phyloP scores from a whole-genome alignment of 2,329 filamentous ascomycete species.

The Fusarium armeniacum region DNA sequence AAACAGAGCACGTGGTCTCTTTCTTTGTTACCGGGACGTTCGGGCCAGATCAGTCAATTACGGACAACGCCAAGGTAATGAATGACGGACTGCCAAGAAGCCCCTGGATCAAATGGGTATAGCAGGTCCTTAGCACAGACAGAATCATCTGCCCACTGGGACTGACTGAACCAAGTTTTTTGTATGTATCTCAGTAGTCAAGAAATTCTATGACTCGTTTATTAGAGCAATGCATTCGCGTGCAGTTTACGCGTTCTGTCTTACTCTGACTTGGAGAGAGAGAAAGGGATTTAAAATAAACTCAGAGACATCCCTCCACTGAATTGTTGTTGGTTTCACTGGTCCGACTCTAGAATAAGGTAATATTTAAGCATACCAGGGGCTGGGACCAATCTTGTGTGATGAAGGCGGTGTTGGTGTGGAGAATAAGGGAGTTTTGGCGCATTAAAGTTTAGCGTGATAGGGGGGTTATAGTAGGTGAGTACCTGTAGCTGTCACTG shows the following conservation, averaged over 20 bases:
- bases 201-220: constrained; percentile 5
- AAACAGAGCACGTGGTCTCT: background rate
- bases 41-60: constrained; percentile 22
- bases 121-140: constrained; percentile 14
- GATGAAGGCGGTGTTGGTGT: constrained; percentile 2
- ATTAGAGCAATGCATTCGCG: background rate
- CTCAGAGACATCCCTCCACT: constrained; percentile 7
- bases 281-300: background rate
- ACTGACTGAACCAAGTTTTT: constrained; percentile 19
- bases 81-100: constrained; percentile 35
- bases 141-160: background rate
- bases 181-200: background rate
- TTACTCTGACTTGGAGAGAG: background rate
- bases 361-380: constrained; percentile 52
- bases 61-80: constrained; percentile 27
- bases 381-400: constrained; percentile 27
- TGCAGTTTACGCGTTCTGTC: background rate
- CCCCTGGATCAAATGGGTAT: constrained; percentile 39
- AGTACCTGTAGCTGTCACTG: background rate
- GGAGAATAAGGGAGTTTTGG: constrained; percentile 28
- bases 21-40: constrained; percentile 12
- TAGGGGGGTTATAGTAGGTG: background rate
- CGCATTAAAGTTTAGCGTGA: constrained; percentile 47
- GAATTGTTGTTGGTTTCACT: constrained; percentile 34
- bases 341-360: constrained; percentile 43